Evolutionary conservation across 2,329 filamentous ascomycete genomes (phyloP), one percentile per base, ranked within the genome.

Genomic region (Arthrobotrys megalospora): DNA sequence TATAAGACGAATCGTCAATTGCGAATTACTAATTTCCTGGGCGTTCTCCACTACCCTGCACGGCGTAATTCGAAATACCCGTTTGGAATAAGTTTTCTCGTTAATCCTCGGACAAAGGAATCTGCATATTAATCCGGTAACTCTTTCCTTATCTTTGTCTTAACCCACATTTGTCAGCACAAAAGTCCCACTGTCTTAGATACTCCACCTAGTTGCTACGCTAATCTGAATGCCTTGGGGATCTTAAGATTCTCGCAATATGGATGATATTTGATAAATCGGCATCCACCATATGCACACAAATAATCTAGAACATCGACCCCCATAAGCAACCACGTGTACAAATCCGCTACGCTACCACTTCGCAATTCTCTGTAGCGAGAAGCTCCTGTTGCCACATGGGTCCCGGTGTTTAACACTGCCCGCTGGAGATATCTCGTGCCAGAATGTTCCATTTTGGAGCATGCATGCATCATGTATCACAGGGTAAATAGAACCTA

Each of bases 91-190:
- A 5, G 36, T 38, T 14, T 38, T 38, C 36, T 14, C 8, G 8
- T 38, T 8, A 38, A 38, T 38, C 12, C 28, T 32, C 12, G 11
- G 50, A 4, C n/a, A 41, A 6, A 21, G 32, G 16, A 58, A 60
- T 10, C n/a, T 16, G 10, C 5, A 58, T 60, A 60, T n/a, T 14
- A 24, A 60, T 43, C 55, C 55, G 55, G 34, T 43, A 60, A 43
- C 2, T 60, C 55, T 43, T 60, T 60, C 55, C 55, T 36, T 43
- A 24, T 41, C 4, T 8, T 12, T 60, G 12, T 19, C 19, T 60
- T 10, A 14, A 43, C 14, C 55, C 19, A 60, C 10, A 60, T 60
- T 60, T 60, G 55, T 60, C 55, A 60, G 55, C 34, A 28, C 34
- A 7, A 60, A 14, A 34, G 36, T 28, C 12, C 28, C 12, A 28